Conservation (phyloP, 495 filamentous ascomycete genomes). For the Eremomyces bilateralis region DNA sequence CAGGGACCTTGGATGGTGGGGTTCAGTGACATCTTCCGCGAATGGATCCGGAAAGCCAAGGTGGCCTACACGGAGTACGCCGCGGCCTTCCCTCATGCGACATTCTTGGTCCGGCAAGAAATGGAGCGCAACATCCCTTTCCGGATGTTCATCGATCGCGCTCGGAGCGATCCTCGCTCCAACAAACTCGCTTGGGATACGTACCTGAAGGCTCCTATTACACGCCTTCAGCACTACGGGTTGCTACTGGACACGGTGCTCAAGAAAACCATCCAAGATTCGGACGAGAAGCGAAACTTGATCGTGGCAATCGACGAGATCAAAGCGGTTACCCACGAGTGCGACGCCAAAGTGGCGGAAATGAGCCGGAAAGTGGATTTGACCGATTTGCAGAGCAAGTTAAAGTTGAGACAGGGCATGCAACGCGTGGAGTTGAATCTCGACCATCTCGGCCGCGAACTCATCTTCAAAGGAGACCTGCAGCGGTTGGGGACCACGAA, state of each 20-base stretch:
- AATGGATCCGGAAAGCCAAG: slow-evolving; percentile 95
- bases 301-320: slow-evolving; percentile 85
- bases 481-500: slow-evolving; percentile 70
- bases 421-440: slow-evolving; percentile 73
- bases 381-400: slow-evolving; percentile 58
- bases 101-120: slow-evolving; percentile 67
- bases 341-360: slow-evolving; percentile 85
- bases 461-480: slow-evolving; percentile 77
- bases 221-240: slow-evolving; percentile 74
- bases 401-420: slow-evolving; percentile 72
- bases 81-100: slow-evolving; percentile 64
- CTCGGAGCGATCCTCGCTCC: slow-evolving; percentile 56
- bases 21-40: slow-evolving; percentile 92
- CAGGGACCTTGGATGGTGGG: slow-evolving; percentile 87
- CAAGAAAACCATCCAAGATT: slow-evolving; percentile 62
- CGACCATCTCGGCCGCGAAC: slow-evolving; percentile 71
- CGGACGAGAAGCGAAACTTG: slow-evolving; percentile 78
- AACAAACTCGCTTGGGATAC: slow-evolving; percentile 83
- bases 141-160: slow-evolving; percentile 61
- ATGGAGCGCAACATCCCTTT: slow-evolving; percentile 69
- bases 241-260: slow-evolving; percentile 65
- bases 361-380: slow-evolving; percentile 81
- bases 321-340: slow-evolving; percentile 74
- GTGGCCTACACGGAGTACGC: slow-evolving; percentile 81
- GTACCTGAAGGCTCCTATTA: slow-evolving; percentile 84